Evolutionary conservation across 2,329 filamentous ascomycete species (phyloP), one percentile per base, ranked within the genome.

Genomic region (Diatrype stigma): DNA sequence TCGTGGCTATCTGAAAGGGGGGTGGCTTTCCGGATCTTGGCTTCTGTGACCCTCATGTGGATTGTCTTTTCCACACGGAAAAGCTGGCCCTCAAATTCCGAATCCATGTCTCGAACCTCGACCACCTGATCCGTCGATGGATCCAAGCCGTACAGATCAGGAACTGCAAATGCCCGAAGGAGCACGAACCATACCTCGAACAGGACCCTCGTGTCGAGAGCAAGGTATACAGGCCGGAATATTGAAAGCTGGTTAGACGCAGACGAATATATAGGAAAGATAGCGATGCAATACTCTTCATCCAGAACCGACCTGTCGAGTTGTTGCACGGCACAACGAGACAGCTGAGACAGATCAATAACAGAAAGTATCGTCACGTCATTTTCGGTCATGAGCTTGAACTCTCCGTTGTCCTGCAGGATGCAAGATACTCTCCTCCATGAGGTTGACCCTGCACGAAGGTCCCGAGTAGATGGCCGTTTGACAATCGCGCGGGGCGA

Each of bases 111-210:
- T 26, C 57, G 65, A 51, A 71, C 62, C 52, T 78, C 77, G 16
- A 68, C 67, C 2, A 79, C 66, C 17, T 74, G 70, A 3, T 72
- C 67, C 16, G 71, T 70, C 12, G 73, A 63, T 10, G 74, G 60
- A 38, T 81, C 75, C 16, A 83, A 65, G 2, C 85, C 89, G 65
- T 96, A 97, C 12, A 97, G 78, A 61, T 96, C 91, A 0, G 94
- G 93, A 44, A 96, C 86, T 0, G 93, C 90, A 67, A 96, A 96
- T 0, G 93, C 91, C 55, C 93, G 84, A 28, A 99, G 70, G 10
- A 99, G 75, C 6, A 96, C 92, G 62, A 96, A 93, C 94, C 94
- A 99, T 12, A 96, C 94, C 67, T 99, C 94, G 62, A 95, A 96
- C n/a, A 96, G 77, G 6, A 96, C 84, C 40, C 92, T 82, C 23